Conservation (phyloP, 2,329 filamentous ascomycete genomes). For the Clonostachys rosea region DNA sequence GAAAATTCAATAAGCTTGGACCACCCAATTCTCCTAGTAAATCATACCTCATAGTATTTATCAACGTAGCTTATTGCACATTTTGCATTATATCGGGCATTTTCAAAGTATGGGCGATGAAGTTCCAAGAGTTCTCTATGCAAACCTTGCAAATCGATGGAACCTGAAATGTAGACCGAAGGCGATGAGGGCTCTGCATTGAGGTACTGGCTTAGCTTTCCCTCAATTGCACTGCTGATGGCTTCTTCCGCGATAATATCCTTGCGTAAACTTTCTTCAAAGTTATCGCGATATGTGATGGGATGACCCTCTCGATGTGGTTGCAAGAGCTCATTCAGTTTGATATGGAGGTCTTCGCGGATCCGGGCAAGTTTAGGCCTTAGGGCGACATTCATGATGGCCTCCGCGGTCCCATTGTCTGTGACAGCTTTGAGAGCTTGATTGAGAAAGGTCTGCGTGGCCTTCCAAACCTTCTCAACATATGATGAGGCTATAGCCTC, state of each 20-base stretch:
- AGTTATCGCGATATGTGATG: slow-evolving; percentile 47
- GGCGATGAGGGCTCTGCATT: not conserved
- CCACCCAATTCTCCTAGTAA: not conserved
- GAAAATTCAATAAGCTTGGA: not conserved
- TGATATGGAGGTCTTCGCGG: slow-evolving; percentile 27
- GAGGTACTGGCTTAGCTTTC: slow-evolving; percentile 1
- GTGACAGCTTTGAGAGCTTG: slow-evolving; percentile 25
- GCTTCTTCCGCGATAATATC: slow-evolving; percentile 4
- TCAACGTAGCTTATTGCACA: slow-evolving; percentile 24
- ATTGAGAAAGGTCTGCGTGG: slow-evolving; percentile 18
- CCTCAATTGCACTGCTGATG: not conserved
- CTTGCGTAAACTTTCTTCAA: slow-evolving; percentile 24
- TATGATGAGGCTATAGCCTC: slow-evolving; percentile 32
- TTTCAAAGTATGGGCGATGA: slow-evolving; percentile 23
- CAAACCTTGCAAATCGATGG: slow-evolving; percentile 5
- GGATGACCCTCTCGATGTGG: slow-evolving; percentile 37
- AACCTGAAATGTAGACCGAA: not conserved
- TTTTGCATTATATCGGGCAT: slow-evolving; percentile 17
- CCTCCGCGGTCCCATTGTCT: slow-evolving; percentile 9
- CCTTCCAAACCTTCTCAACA: not conserved
- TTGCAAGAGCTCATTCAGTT: slow-evolving; percentile 37
- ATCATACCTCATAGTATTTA: slow-evolving; percentile 25
- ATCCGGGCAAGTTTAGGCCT: slow-evolving; percentile 21
- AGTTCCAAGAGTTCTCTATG: slow-evolving; percentile 2
- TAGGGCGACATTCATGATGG: slow-evolving; percentile 13